Base-by-base conservation (phyloP, 2,329 filamentous ascomycete genomes). In the Fusarium nisikadoi region DNA sequence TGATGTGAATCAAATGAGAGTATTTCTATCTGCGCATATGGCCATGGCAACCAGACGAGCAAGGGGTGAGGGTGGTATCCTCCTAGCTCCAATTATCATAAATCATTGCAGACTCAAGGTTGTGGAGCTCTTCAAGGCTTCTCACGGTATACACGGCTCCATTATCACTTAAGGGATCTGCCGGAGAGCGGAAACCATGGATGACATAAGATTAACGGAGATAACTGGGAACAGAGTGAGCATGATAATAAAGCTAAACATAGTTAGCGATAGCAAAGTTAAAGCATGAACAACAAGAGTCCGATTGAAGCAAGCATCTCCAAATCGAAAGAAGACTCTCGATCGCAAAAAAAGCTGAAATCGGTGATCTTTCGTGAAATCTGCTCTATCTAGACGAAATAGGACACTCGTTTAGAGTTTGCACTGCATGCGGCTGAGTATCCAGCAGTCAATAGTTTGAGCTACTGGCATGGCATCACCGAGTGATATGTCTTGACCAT, bases 341-440 rank as follows among this genome's bases (percentile, higher is more conserved):
- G 13, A 29, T 29, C 19, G 19, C 35, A 13, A 5, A 36, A 35
- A n/a, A 8, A 16, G 8, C 23, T 19, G 2, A 20, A 12, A 57
- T 29, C 31, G 10, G 41, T n/a, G 10, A 36, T 14, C 19, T 19
- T 17, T 31, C 11, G 23, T 27, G 14, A n/a, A 47, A 6, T 9
- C 7, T 49, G 8, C 20, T 17, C 11, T 11, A 27, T 36, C 11
- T 13, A n/a, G 6, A 16, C 10, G n/a, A 17, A 9, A 20, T 23
- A 25, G 27, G 19, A 16, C 7, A 20, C 5, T 41, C n/a, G 8
- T 10, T 8, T 6, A 10, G 10, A 16, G 56, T 13, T 52, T 42
- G 35, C 56, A 41, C 33, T 29, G 14, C 33, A 52, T 52, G 56
- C n/a, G 25, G 29, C 49, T 49, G 49, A 38, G 12, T 13, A 20